phyloP scores from a whole-genome alignment of 371 early-diverging fungal genomes.

The Parasitella parasitica region DNA sequence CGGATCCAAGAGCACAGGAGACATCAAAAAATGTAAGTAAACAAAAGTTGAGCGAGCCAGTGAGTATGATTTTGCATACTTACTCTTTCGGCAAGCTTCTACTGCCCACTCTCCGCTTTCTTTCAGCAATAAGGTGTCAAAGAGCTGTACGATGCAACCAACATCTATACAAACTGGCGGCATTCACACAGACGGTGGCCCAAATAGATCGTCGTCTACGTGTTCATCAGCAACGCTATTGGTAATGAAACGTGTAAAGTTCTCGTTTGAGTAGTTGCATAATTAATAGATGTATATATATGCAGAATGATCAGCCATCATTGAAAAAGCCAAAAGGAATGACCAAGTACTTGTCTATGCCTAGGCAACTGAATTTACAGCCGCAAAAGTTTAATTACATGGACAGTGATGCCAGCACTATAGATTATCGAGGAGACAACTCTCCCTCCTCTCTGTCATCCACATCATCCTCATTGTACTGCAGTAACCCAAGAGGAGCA shows the following conservation, averaged over 20 bases:
- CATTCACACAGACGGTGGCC: not conserved
- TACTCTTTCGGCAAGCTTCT: not conserved
- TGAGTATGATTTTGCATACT: no score
- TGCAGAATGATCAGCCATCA: not conserved
- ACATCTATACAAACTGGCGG: not conserved
- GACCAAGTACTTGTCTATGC: not conserved
- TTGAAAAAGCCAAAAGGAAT: not conserved
- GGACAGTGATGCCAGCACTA: conserved; percentile 2
- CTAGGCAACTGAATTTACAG: not conserved
- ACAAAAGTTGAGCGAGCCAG: not conserved
- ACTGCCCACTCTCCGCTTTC: no score
- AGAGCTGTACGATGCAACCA: not conserved
- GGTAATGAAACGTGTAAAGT: not conserved
- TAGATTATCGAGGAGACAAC: not conserved
- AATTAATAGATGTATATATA: not conserved
- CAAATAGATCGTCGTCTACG: not conserved
- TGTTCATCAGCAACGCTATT: not conserved
- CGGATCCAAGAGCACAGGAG: not conserved
- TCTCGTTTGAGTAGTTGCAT: not conserved
- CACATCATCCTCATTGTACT: not conserved
- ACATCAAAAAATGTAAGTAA: not conserved
- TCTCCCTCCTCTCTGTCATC: not conserved
- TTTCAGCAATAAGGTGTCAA: not conserved
- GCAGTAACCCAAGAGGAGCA: not conserved
- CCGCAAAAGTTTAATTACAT: not conserved